A percentile compares a stretch with the other conserved stretches of the same genome.
Conservation (phyloP, 352 stramenopile genomes). For the Blastocystis sp. region DNA sequence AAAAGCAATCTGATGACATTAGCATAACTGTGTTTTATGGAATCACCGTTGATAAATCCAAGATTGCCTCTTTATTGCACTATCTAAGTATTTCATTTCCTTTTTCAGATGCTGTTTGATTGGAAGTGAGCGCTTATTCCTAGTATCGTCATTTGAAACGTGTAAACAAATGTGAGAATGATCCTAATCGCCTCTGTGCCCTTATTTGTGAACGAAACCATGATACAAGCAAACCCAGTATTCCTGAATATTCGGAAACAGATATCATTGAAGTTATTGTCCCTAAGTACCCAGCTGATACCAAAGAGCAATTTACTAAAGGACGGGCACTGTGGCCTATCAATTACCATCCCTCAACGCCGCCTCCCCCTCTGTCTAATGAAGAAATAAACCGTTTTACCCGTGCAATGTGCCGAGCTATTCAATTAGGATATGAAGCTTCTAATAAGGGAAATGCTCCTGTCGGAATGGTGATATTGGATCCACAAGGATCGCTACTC, state of each 20-base stretch:
- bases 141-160: slow-evolving; percentile 64
- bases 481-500: neutral
- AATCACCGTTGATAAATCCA: neutral
- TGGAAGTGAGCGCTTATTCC: neutral
- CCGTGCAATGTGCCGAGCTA: neutral
- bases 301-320: slow-evolving; percentile 20
- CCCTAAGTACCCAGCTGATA: slow-evolving; percentile 20
- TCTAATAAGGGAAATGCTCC: neutral
- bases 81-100: neutral
- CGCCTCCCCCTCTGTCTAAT: neutral
- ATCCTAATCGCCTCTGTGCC: neutral
- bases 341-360: slow-evolving; percentile 37
- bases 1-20: neutral
- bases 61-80: neutral
- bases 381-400: slow-evolving; percentile 7
- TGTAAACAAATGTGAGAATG: neutral
- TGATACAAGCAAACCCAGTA: neutral
- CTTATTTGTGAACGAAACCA: slow-evolving; percentile 8
- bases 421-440: slow-evolving; percentile 18
- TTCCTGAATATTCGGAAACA: neutral
- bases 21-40: slow-evolving; percentile 4
- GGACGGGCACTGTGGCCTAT: slow-evolving; percentile 57
- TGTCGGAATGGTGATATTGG: slow-evolving; percentile 54
- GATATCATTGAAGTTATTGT: neutral
- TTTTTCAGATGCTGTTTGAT: neutral